phyloP scores from a whole-genome alignment of 164 flowering plant species.

The Tetrastigma voinierianum region DNA sequence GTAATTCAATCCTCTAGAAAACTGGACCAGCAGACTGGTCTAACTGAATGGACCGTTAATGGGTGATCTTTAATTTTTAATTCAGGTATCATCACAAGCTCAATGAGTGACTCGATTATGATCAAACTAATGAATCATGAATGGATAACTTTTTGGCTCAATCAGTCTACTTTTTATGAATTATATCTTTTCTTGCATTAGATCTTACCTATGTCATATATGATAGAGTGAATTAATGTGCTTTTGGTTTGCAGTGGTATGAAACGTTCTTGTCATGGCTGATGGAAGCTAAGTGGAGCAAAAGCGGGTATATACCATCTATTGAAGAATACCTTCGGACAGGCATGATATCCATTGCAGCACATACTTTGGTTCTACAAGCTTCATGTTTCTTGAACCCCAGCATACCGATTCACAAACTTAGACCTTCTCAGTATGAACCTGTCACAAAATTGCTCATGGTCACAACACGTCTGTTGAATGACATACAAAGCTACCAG shows the following conservation, averaged over 20 bases:
- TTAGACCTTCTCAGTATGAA: constrained; percentile 11
- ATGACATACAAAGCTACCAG: constrained; percentile 32
- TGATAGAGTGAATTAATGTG: constrained; percentile 8
- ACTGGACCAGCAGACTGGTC: too few species aligned
- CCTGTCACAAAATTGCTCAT: constrained; percentile 32
- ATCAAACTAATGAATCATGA: too few species aligned
- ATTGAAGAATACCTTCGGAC: constrained; percentile 31
- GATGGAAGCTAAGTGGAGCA: constrained; percentile 38
- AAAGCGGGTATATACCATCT: constrained; percentile 21
- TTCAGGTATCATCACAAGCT: too few species aligned
- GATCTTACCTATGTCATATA: too few species aligned
- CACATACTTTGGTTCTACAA: constrained; percentile 25
- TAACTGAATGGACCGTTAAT: too few species aligned
- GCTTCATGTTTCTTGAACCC: constrained; percentile 14
- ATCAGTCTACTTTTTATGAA: too few species aligned
- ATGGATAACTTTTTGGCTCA: too few species aligned
- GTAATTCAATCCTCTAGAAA: too few species aligned
- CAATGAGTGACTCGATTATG: too few species aligned
- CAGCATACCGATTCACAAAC: constrained; percentile 4
- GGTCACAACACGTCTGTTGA: constrained; percentile 34
- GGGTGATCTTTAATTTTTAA: too few species aligned
- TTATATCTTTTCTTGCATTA: too few species aligned
- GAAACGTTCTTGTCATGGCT: constrained; percentile 41
- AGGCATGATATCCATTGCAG: constrained; percentile 36
- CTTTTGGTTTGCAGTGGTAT: constrained; percentile 21